Conservation (phyloP, 2,329 filamentous ascomycete species). For the Neophaeococcomyces mojaviensis region DNA sequence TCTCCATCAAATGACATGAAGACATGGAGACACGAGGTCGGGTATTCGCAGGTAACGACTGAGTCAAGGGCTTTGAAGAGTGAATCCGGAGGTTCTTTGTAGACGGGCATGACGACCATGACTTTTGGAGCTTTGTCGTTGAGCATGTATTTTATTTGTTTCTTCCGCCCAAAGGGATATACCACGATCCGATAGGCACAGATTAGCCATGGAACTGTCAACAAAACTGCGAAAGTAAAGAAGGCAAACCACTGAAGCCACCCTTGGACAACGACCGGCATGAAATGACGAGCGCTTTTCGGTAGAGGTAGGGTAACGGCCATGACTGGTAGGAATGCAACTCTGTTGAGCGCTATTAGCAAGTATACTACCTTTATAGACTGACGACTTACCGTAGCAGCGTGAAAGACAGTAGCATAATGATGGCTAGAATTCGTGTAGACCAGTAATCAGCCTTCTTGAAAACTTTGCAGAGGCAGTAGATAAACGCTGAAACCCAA, state of each 20-base stretch:
- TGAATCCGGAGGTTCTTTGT: constrained; percentile 80
- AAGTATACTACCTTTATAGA: background rate
- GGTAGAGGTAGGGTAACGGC: constrained; percentile 84
- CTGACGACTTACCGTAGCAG: constrained; percentile 56
- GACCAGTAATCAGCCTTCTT: constrained; percentile 84
- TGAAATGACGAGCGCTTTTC: constrained; percentile 60
- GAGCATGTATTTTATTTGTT: constrained; percentile 73
- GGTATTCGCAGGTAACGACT: constrained; percentile 88
- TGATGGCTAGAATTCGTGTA: constrained; percentile 66
- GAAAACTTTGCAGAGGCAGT: constrained; percentile 83
- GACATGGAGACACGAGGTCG: constrained; percentile 82
- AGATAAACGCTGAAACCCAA: constrained; percentile 88
- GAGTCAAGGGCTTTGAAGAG: constrained; percentile 83
- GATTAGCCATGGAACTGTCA: constrained; percentile 86
- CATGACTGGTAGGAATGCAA: constrained; percentile 88
- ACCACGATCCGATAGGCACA: constrained; percentile 89
- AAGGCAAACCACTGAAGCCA: constrained; percentile 92
- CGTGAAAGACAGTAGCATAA: constrained; percentile 69
- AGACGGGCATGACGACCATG: constrained; percentile 94
- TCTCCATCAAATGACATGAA: constrained; percentile 94
- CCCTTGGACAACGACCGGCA: constrained; percentile 60
- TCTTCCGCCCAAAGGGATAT: constrained; percentile 72
- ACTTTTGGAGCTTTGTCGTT: constrained; percentile 90
- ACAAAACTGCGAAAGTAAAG: constrained; percentile 77
- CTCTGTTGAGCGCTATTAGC: constrained; percentile 39